Evolutionary conservation across 2,329 filamentous ascomycete genomes (phyloP).

Genomic region (Paecilomyces variotii): DNA sequence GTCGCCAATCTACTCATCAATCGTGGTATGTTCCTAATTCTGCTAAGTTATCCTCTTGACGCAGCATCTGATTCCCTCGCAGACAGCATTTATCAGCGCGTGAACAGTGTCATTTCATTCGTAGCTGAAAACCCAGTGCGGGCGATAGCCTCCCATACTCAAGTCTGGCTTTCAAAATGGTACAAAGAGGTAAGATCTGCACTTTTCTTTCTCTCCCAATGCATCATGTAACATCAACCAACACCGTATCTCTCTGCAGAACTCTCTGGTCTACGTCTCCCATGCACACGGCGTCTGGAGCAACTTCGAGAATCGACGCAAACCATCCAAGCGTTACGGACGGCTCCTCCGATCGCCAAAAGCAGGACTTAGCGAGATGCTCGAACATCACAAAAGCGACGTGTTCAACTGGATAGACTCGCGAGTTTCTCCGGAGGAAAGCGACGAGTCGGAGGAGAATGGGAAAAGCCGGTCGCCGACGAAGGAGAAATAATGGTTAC

Average conservation of each 20-base stretch:
- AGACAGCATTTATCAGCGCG: conserved; percentile 55
- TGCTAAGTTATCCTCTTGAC: background rate
- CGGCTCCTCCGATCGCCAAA: conserved; percentile 40
- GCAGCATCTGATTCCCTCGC: conserved; percentile 5
- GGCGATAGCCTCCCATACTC: conserved; percentile 70
- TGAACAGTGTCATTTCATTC: conserved; percentile 72
- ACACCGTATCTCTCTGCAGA: conserved; percentile 23
- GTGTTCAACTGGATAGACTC: conserved; percentile 41
- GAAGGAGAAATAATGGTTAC: background rate
- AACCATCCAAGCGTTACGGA: conserved; percentile 52
- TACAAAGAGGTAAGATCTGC: conserved; percentile 55
- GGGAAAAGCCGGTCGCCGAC: background rate
- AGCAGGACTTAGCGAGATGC: conserved; percentile 48
- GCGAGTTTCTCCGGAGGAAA: conserved; percentile 20
- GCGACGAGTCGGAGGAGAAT: conserved; percentile 18
- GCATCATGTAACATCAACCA: background rate
- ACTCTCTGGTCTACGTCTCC: conserved; percentile 72
- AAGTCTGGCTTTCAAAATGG: conserved; percentile 63
- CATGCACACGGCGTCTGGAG: conserved; percentile 68
- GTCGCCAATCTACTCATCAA: conserved; percentile 73
- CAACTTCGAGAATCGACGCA: conserved; percentile 50
- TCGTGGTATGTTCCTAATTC: conserved; percentile 48
- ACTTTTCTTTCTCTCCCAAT: background rate
- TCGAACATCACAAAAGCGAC: conserved; percentile 43
- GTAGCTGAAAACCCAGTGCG: conserved; percentile 66